These are phyloP conservation scores for Biscogniauxia marginata DNA, from an alignment of 2,329 filamentous ascomycete genomes.

Conservation along the genomic window DNA sequence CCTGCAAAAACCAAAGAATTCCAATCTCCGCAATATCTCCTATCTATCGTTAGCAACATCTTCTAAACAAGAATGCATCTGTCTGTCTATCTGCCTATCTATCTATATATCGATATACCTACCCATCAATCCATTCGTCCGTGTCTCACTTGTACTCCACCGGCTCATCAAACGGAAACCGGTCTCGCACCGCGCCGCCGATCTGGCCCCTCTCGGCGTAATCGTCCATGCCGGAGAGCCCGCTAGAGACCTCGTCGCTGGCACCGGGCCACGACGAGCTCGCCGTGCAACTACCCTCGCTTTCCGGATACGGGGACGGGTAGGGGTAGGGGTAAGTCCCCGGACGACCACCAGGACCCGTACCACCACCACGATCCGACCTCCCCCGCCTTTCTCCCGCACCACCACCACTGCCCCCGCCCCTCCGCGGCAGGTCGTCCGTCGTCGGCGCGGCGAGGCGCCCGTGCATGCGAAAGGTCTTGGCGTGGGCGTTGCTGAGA, in stretches of 20 bases:
- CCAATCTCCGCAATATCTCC: neutral
- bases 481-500: constrained; percentile 51
- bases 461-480: constrained; percentile 50
- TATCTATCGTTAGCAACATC: too few relatives aligned
- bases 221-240: constrained; percentile 25
- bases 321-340: neutral
- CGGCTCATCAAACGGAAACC: constrained; percentile 20
- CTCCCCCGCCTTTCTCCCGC: neutral
- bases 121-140: neutral
- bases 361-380: neutral
- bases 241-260: constrained; percentile 22
- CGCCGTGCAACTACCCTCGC: constrained; percentile 18
- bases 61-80: too few relatives aligned
- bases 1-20: too few relatives aligned
- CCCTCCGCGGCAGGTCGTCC: constrained; percentile 20
- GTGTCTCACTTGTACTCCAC: constrained; percentile 12
- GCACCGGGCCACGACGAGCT: constrained; percentile 18
- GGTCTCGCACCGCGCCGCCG: constrained; percentile 16
- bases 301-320: constrained; percentile 23
- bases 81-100: neutral
- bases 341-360: neutral
- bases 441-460: constrained; percentile 40
- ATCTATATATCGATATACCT: neutral
- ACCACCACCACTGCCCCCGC: neutral
- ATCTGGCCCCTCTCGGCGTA: constrained; percentile 28